Conservation (phyloP, 2,329 filamentous ascomycete genomes). For the Botrytis elliptica region DNA sequence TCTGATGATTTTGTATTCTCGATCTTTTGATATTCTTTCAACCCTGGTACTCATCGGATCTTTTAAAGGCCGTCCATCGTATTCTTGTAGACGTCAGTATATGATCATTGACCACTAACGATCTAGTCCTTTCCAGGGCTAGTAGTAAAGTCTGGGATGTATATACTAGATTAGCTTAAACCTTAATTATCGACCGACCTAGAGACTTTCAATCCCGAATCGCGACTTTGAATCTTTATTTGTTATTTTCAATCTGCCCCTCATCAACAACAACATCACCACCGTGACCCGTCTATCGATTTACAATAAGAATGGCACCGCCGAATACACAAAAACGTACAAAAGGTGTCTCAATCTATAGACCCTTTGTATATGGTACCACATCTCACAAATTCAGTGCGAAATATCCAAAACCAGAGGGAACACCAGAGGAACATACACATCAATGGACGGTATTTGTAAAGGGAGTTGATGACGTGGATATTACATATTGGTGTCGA, state of each 20-base stretch:
- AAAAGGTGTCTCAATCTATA: constrained; percentile 62
- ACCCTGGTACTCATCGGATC: not conserved
- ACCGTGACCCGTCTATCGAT: not conserved
- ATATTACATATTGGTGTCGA: constrained; percentile 92
- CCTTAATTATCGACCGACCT: not conserved
- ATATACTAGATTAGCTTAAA: constrained; percentile 13
- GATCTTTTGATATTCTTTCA: not conserved
- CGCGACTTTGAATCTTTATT: constrained; percentile 1
- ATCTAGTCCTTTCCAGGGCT: not conserved
- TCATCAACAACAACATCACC: not conserved
- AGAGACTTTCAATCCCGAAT: not conserved
- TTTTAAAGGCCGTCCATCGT: not conserved
- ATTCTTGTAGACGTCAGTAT: constrained; percentile 8
- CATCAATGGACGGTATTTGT: constrained; percentile 97
- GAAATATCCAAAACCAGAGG: constrained; percentile 69
- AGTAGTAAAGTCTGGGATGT: not conserved
- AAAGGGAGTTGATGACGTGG: constrained; percentile 81
- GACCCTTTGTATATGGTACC: constrained; percentile 72
- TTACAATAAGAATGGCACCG: constrained; percentile 47
- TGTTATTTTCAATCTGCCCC: not conserved
- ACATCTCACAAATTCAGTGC: constrained; percentile 79
- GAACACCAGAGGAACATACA: constrained; percentile 85
- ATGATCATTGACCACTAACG: constrained; percentile 16
- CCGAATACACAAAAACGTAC: constrained; percentile 59
- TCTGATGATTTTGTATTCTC: not conserved